Evolutionary conservation across 1,284 basidiomycete genomes (phyloP).

Genomic region (Bjerkandera adusta): DNA sequence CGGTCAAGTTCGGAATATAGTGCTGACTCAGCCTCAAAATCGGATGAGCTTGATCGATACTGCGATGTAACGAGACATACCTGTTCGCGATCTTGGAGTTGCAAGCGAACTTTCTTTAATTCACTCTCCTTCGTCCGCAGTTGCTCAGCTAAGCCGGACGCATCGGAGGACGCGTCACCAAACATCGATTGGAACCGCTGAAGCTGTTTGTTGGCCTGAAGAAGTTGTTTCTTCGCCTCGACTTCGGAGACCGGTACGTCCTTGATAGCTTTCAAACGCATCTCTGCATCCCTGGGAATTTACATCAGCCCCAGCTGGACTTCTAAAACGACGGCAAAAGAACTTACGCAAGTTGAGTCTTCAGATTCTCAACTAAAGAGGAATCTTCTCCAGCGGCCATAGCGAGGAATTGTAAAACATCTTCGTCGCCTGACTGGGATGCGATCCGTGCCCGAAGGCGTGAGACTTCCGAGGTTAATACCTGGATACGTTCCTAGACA

Average conservation of each 20-base stretch:
- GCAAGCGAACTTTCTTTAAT: slow-evolving; percentile 53
- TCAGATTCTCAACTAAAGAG: slow-evolving; percentile 64
- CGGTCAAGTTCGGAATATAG: slow-evolving; percentile 87
- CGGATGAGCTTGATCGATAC: background rate
- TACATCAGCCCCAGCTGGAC: too few relatives aligned
- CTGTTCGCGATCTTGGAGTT: slow-evolving; percentile 52
- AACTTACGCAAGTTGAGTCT: slow-evolving; percentile 52
- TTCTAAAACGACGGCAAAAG: slow-evolving; percentile 10
- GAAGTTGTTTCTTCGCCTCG: slow-evolving; percentile 51
- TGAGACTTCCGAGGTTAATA: slow-evolving; percentile 73
- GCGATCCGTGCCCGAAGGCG: slow-evolving; percentile 79
- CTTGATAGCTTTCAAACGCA: slow-evolving; percentile 42
- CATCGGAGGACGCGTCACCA: slow-evolving; percentile 56
- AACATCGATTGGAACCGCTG: slow-evolving; percentile 61
- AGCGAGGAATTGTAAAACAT: slow-evolving; percentile 71
- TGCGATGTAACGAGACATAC: slow-evolving; percentile 30
- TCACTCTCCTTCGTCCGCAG: slow-evolving; percentile 67
- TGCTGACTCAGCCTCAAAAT: slow-evolving; percentile 67
- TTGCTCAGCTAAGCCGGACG: slow-evolving; percentile 47
- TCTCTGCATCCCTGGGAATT: slow-evolving; percentile 48
- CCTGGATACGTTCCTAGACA: slow-evolving; percentile 69
- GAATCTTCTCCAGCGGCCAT: slow-evolving; percentile 54
- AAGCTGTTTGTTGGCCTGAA: slow-evolving; percentile 45
- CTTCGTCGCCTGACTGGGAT: slow-evolving; percentile 69
- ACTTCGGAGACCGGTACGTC: slow-evolving; percentile 53